phyloP scores from a whole-genome alignment of 1,284 basidiomycete species.

The Boletus sp. region DNA sequence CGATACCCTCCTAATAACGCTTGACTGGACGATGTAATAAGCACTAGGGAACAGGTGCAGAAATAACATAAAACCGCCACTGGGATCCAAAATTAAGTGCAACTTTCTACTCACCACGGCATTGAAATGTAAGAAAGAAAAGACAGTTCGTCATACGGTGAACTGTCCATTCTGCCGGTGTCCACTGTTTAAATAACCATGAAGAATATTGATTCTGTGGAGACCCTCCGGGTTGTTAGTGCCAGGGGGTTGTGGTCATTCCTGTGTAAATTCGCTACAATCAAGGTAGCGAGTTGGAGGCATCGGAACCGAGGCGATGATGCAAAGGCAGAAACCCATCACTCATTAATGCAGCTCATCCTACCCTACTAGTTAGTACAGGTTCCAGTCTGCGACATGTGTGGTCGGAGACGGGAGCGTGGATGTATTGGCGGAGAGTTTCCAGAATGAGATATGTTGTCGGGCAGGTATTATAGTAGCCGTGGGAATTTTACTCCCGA shows the following conservation, averaged over 20 bases:
- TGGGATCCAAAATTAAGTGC: not conserved
- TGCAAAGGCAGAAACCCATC: not conserved
- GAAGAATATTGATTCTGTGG: not conserved
- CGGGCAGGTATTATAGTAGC: not conserved
- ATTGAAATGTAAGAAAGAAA: conserved; percentile 12
- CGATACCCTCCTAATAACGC: conserved; percentile 3
- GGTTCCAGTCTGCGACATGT: not conserved
- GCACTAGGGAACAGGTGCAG: not conserved
- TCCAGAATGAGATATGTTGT: conserved; percentile 23
- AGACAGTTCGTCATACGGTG: conserved; percentile 4
- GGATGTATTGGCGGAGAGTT: conserved; percentile 11
- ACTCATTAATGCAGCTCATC: not conserved
- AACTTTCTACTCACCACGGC: conserved; percentile 11
- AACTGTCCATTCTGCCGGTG: not conserved
- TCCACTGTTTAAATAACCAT: not conserved
- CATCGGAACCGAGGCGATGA: not conserved
- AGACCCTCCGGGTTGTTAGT: not conserved
- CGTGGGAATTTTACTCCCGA: conserved; percentile 16
- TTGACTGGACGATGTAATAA: conserved; percentile 9
- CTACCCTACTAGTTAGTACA: not conserved
- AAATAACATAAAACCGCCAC: not conserved
- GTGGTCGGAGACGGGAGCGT: too few species aligned
- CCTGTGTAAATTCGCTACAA: not conserved
- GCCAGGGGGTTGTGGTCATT: not conserved
- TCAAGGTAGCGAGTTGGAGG: not conserved